Conservation (phyloP, 148 eudicot species). For the Fagopyrum esculentum region DNA sequence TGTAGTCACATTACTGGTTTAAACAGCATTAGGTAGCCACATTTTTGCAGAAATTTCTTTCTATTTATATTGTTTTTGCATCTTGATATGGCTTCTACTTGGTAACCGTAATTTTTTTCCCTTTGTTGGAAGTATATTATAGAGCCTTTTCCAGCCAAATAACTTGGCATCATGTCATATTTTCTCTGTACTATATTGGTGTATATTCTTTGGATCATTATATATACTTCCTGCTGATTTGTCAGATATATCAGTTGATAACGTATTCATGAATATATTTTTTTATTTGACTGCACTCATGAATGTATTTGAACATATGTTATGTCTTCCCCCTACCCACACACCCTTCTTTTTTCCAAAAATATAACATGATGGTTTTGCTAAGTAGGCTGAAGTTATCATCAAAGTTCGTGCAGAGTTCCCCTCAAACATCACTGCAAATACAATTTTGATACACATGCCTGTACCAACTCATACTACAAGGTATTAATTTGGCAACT, state of each 20-base stretch:
- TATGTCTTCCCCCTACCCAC: background rate
- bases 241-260: background rate
- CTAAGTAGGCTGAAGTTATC: constrained; percentile 67
- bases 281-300: background rate
- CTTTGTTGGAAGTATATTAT: background rate
- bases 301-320: background rate
- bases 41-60: background rate
- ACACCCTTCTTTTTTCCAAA: background rate
- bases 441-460: constrained; percentile 71
- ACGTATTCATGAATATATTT: background rate
- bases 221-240: background rate
- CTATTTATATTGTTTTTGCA: background rate
- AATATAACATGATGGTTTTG: constrained; percentile 14
- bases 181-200: background rate
- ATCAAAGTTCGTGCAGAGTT: constrained; percentile 80
- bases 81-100: background rate
- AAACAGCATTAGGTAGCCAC: background rate
- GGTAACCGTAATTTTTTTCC: background rate
- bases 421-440: constrained; percentile 60
- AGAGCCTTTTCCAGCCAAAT: background rate
- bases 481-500: constrained; percentile 38
- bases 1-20: background rate
- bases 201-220: background rate
- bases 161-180: background rate
- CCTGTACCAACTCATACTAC: constrained; percentile 69